These are phyloP conservation scores for Amanita exitialis DNA, from an alignment of 768 basidiomycete genomes.

Conservation along the genomic window DNA sequence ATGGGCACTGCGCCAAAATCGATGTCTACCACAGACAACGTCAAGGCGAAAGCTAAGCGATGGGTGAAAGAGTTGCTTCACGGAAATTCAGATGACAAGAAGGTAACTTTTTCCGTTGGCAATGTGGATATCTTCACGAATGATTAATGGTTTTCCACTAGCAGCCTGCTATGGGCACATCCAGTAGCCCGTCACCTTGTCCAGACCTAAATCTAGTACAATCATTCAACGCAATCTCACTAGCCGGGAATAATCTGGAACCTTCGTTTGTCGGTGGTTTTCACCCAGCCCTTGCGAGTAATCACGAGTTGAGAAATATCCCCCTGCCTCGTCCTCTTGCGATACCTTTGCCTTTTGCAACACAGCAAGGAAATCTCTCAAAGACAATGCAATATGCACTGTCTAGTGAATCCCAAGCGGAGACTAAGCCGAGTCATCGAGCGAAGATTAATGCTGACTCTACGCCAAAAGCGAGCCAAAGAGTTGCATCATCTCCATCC, in stretches of 20 bases:
- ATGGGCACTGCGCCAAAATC: background rate
- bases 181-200: background rate
- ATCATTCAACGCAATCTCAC: slow-evolving; percentile 18
- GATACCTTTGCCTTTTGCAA: background rate
- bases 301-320: slow-evolving; percentile 9
- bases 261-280: slow-evolving; percentile 43
- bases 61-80: background rate
- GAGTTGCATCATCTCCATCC: slow-evolving; percentile 7
- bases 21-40: slow-evolving; percentile 7
- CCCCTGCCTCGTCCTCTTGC: slow-evolving; percentile 15
- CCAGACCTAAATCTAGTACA: slow-evolving; percentile 12
- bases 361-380: slow-evolving; percentile 19
- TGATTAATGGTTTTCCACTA: too few species aligned
- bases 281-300: slow-evolving; percentile 14
- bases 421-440: background rate
- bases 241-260: slow-evolving; percentile 9
- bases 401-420: background rate
- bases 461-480: background rate
- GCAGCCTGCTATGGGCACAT: background rate
- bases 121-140: background rate
- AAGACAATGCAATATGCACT: slow-evolving; percentile 32
- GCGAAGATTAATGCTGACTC: background rate
- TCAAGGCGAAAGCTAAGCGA: slow-evolving; percentile 10
- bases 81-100: background rate
- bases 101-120: background rate